Base-by-base conservation (phyloP, 345 rosid species). In the Aquilaria malaccensis region DNA sequence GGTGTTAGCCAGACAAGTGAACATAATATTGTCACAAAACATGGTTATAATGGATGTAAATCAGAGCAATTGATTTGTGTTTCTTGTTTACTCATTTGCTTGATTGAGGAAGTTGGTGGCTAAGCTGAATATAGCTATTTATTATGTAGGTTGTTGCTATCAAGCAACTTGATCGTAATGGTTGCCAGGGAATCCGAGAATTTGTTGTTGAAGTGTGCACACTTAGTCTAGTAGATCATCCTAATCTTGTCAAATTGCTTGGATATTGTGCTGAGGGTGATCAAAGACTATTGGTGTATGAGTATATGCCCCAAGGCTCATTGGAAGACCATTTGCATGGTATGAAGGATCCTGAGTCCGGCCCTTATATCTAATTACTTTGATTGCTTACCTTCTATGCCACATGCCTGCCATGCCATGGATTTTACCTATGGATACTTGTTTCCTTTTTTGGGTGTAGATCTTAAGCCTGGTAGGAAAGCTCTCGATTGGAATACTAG, bases 211-310 rank as follows among this genome's bases (percentile, higher is more conserved):
- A 92, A 79, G 95, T 92, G 9, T 65, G 84, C 67, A 92, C 85
- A 59, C 68, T 92, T 43, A 83, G 95, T 71, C 74, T 79, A 52
- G 92, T 83, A 32, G 89, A 88, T 58, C 96, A 92, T 56, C 81
- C 93, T 0, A 92, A 89, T 73, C 91, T 89, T 15, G 98, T 92
- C 12, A 92, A 87, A 76, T 73, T 92, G 70, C 82, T 86, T 2
- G 98, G 98, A 33, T 89, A 74, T 77, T 92, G 98, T 64, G 96
- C 93, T 9, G 95, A 92, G 61, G 91, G 87, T 64, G 90, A 81
- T 59, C 98, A 92, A 69, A 85, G 98, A 72, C 78, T 92, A 3
- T 55, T 92, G 73, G 89, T 92, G 46, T 92, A 92, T 10, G 96
- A 92, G 65, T 92, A 85, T 66, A 89, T 92, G 96, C 83, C 95